These are phyloP conservation scores for Rhodamnia argentea DNA, from an alignment of 345 rosid genomes.

Conservation along the genomic window DNA sequence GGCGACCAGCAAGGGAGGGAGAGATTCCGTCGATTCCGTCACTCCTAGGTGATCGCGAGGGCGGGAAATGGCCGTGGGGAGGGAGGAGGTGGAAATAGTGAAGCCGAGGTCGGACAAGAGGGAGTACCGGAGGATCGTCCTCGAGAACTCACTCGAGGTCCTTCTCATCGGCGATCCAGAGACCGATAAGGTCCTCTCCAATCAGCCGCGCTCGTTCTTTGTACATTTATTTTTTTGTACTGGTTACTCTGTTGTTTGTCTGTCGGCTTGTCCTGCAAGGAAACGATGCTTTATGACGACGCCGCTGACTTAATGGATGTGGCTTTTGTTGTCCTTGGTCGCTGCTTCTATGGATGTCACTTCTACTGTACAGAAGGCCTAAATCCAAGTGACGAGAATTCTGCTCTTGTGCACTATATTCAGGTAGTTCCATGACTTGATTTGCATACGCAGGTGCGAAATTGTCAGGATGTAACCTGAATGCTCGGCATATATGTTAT, in stretches of 20 bases:
- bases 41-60: not conserved
- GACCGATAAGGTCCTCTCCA: slow-evolving; percentile 52
- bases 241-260: not conserved
- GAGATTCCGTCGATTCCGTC: not conserved
- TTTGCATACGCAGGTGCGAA: not conserved
- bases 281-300: not conserved
- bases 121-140: slow-evolving; percentile 55
- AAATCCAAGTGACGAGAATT: slow-evolving; percentile 77
- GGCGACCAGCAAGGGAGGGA: not conserved
- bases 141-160: slow-evolving; percentile 58
- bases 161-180: slow-evolving; percentile 83
- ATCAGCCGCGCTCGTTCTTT: not conserved
- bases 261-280: not conserved
- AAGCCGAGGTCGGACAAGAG: slow-evolving; percentile 75
- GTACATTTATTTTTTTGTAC: too few relatives aligned
- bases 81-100: slow-evolving; percentile 33
- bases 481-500: not conserved
- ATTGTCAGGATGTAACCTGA: not conserved
- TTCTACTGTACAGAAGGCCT: slow-evolving; percentile 51
- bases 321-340: not conserved
- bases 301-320: not conserved
- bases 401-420: slow-evolving; percentile 74
- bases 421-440: slow-evolving; percentile 35
- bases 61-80: slow-evolving; percentile 34
- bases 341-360: slow-evolving; percentile 69